A percentile compares a stretch with the other conserved stretches of the same genome.
Evolutionary conservation across 805 yeast genomes (phyloP).

Genomic region (Wickerhamomyces canadensis): DNA sequence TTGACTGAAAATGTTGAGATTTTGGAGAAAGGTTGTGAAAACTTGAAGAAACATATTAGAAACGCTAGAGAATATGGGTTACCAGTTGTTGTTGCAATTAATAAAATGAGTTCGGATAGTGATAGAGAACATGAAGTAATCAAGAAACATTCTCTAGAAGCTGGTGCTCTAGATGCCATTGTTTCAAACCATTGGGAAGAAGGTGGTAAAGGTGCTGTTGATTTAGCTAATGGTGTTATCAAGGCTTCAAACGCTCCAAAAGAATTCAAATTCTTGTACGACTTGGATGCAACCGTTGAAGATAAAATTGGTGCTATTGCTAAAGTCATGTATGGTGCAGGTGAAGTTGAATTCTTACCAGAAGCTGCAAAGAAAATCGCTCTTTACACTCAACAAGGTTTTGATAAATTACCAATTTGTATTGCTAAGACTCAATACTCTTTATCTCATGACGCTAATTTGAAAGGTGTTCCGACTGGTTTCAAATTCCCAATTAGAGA

Average conservation of each 20-base stretch:
- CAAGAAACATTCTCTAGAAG: constrained; percentile 71
- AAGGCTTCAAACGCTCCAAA: constrained; percentile 53
- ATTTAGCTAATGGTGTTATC: constrained; percentile 78
- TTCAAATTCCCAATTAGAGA: constrained; percentile 93
- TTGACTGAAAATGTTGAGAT: constrained; percentile 74
- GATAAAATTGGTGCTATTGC: constrained; percentile 78
- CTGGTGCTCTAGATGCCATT: constrained; percentile 94
- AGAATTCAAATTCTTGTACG: constrained; percentile 61
- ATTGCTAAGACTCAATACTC: constrained; percentile 98
- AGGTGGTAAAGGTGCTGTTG: constrained; percentile 89
- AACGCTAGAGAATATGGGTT: constrained; percentile 82
- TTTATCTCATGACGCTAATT: constrained; percentile 84
- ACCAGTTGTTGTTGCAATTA: constrained; percentile 93
- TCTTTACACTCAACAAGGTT: constrained; percentile 80
- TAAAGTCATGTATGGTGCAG: constrained; percentile 89
- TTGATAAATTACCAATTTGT: constrained; percentile 87
- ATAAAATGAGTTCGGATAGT: constrained; percentile 79
- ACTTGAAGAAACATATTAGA: constrained; percentile 83
- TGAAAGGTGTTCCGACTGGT: constrained; percentile 94
- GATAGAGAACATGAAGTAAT: constrained; percentile 75
- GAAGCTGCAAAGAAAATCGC: constrained; percentile 78
- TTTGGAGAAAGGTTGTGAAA: constrained; percentile 75
- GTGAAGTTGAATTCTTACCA: constrained; percentile 72
- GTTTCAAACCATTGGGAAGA: constrained; percentile 92
- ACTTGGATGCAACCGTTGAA: constrained; percentile 66